Conservation (phyloP, 1,284 basidiomycete genomes). For the Lignosus rhinocerotis region DNA sequence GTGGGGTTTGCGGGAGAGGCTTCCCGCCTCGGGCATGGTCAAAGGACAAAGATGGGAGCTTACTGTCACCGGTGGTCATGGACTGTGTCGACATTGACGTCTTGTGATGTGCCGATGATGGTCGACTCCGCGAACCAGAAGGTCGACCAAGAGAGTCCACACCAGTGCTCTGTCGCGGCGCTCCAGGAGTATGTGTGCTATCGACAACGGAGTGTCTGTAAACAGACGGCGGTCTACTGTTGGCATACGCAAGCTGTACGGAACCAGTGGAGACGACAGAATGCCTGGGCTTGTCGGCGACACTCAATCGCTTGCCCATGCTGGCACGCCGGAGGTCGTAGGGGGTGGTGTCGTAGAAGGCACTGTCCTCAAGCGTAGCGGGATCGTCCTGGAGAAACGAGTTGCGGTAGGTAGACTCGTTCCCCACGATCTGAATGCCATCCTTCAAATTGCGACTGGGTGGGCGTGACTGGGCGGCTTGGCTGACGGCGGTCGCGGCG, state of each 20-base stretch:
- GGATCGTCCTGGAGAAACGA: slow-evolving; percentile 28
- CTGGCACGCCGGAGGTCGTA: slow-evolving; percentile 28
- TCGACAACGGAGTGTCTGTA: slow-evolving; percentile 20
- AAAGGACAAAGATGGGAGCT: slow-evolving; percentile 9
- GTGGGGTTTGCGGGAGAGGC: slow-evolving; percentile 19
- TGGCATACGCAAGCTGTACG: slow-evolving; percentile 33
- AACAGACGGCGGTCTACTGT: slow-evolving; percentile 30
- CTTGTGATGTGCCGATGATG: slow-evolving; percentile 15
- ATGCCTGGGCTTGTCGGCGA: slow-evolving; percentile 25
- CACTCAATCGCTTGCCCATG: slow-evolving; percentile 25
- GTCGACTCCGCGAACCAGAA: slow-evolving; percentile 16
- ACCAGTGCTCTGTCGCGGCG: slow-evolving; percentile 20
- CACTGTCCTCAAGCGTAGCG: slow-evolving; percentile 30
- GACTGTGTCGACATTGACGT: slow-evolving; percentile 9
- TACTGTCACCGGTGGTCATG: slow-evolving; percentile 5
- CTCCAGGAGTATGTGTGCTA: slow-evolving; percentile 18
- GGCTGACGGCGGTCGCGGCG: slow-evolving; percentile 32
- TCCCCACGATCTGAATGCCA: slow-evolving; percentile 23
- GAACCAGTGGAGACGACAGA: slow-evolving; percentile 32
- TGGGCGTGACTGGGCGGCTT: slow-evolving; percentile 19
- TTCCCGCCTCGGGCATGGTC: slow-evolving; percentile 9
- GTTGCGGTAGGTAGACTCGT: slow-evolving; percentile 23
- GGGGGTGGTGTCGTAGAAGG: slow-evolving; percentile 32
- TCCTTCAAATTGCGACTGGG: slow-evolving; percentile 27
- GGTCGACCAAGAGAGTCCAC: slow-evolving; percentile 19